Evolutionary conservation across 129 eudicot genomes (phyloP), one percentile per base, ranked within the genome.

Genomic region (Kitagawia praeruptora): DNA sequence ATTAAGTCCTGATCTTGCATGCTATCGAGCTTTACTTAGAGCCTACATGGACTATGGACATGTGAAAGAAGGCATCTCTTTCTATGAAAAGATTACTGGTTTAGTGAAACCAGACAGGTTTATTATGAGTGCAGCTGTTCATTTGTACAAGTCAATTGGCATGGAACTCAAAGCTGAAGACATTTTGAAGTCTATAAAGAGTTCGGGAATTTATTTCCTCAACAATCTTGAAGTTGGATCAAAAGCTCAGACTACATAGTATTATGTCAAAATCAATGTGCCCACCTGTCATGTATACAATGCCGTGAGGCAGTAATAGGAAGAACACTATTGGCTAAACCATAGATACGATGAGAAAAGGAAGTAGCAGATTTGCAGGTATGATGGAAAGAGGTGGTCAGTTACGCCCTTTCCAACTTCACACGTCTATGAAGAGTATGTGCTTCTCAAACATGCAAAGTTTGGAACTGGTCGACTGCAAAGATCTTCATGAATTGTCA

Each of bases 61-160:
- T 64, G 93, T 89, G 34, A 90, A 85, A 70, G 80, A 89, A 81
- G 98, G 98, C 39, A 88, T 93, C 28, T 67, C 81, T 47, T 84
- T 93, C 84, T 93, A 80, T 44, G 90, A 89, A 83, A 86, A 80
- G 37, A 87, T 87, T 49, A 64, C 71, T 31, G 66, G 40, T 45
- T 75, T 58, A 3, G 85, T 79, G 10, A 83, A 85, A 78, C 63
- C 89, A 8, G 97, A 93, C 82, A 84, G 89, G 87, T 93, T 89
- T 75, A 81, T 89, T 27, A 53, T 89, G 92, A 93, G 97, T 85
- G 97, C 88, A 34, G 98, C 87, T 25, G 94, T 88, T 82, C 90
- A 89, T 75, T 78, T 93, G 72, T 93, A 91, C 86, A 85, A 80
- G 82, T 83, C 91, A 44, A 89, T 82, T n/a, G 90, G 88, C 71